These are phyloP conservation scores for Tetracladium setigerum DNA, from an alignment of 495 filamentous ascomycete species.

Conservation along the genomic window DNA sequence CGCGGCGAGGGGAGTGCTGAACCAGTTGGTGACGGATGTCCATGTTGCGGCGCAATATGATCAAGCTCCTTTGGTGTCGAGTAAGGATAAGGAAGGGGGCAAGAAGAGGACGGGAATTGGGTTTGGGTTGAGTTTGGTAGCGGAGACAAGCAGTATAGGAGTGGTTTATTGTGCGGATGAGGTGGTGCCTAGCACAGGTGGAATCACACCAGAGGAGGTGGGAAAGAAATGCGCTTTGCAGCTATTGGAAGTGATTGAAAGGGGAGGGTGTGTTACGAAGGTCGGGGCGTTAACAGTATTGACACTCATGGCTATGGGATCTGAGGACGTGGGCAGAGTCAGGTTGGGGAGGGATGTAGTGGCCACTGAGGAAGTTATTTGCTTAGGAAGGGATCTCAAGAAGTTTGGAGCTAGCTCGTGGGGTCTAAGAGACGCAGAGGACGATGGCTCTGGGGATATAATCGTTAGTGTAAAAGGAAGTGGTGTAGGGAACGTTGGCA, in stretches of 20 bases:
- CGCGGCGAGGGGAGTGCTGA: slow-evolving; percentile 76
- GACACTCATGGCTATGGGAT: slow-evolving; percentile 93
- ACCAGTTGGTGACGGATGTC: slow-evolving; percentile 76
- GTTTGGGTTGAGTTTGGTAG: slow-evolving; percentile 84
- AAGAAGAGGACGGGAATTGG: slow-evolving; percentile 75
- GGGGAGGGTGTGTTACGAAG: slow-evolving; percentile 73
- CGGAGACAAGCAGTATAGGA: slow-evolving; percentile 75
- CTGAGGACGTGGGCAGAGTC: slow-evolving; percentile 50
- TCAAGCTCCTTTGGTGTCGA: slow-evolving; percentile 62
- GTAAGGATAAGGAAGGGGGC: slow-evolving; percentile 48
- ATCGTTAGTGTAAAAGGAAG: slow-evolving; percentile 87
- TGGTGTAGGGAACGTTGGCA: slow-evolving; percentile 91
- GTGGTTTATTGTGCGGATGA: slow-evolving; percentile 83
- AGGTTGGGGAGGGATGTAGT: slow-evolving; percentile 67
- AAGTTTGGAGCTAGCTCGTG: slow-evolving; percentile 80
- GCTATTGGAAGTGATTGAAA: slow-evolving; percentile 70
- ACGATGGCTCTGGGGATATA: slow-evolving; percentile 60
- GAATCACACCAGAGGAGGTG: slow-evolving; percentile 80
- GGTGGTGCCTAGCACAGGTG: slow-evolving; percentile 71
- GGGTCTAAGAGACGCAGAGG: slow-evolving; percentile 73
- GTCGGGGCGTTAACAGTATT: slow-evolving; percentile 64
- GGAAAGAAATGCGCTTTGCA: slow-evolving; percentile 83
- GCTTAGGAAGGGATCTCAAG: slow-evolving; percentile 73
- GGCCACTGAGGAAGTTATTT: slow-evolving; percentile 69
- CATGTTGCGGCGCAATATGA: slow-evolving; percentile 64